Percentiles rank a stretch among this genome's conserved stretches.
These are phyloP conservation scores for Auricularia sp. DNA, from an alignment of 768 basidiomycete species.

Conservation along the genomic window DNA sequence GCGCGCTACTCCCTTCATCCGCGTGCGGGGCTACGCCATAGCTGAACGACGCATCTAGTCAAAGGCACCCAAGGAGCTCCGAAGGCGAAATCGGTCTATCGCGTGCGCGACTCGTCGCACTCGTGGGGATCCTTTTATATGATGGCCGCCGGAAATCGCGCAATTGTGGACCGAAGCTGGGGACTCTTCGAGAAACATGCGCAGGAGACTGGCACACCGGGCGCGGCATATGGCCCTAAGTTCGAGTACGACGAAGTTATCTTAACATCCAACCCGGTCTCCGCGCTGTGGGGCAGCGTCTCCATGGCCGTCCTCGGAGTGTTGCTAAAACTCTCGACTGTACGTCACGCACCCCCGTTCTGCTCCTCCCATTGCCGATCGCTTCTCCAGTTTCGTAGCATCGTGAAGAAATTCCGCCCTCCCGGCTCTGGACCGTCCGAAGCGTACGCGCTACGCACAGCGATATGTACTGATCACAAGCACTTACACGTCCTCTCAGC, in stretches of 20 bases:
- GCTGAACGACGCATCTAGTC: neutral
- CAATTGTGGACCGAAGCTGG: slow-evolving; percentile 48
- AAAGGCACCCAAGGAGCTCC: slow-evolving; percentile 23
- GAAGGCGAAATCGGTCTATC: slow-evolving; percentile 21
- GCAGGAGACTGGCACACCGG: slow-evolving; percentile 2
- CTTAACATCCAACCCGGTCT: slow-evolving; percentile 23
- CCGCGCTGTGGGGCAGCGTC: slow-evolving; percentile 32
- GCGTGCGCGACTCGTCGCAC: slow-evolving; percentile 27
- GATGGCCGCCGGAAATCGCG: slow-evolving; percentile 36
- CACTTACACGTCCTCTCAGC: neutral
- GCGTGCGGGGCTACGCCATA: too few species aligned
- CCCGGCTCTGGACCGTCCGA: neutral
- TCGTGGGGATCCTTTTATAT: slow-evolving; percentile 28
- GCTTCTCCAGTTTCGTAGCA: slow-evolving; percentile 41
- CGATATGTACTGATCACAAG: neutral
- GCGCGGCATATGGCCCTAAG: slow-evolving; percentile 46
- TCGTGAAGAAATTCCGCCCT: slow-evolving; percentile 40
- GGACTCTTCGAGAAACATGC: slow-evolving; percentile 33
- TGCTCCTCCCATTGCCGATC: slow-evolving; percentile 15
- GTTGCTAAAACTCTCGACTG: too few species aligned
- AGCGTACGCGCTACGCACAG: neutral
- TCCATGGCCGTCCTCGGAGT: slow-evolving; percentile 12
- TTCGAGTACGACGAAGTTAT: slow-evolving; percentile 72
- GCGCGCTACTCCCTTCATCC: slow-evolving; percentile 17
- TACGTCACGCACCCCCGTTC: too few species aligned